Percentiles rank a stretch among this genome's conserved stretches.
Evolutionary conservation across 768 basidiomycete genomes (phyloP).

Genomic region (Macrolepiota dolichaula): DNA sequence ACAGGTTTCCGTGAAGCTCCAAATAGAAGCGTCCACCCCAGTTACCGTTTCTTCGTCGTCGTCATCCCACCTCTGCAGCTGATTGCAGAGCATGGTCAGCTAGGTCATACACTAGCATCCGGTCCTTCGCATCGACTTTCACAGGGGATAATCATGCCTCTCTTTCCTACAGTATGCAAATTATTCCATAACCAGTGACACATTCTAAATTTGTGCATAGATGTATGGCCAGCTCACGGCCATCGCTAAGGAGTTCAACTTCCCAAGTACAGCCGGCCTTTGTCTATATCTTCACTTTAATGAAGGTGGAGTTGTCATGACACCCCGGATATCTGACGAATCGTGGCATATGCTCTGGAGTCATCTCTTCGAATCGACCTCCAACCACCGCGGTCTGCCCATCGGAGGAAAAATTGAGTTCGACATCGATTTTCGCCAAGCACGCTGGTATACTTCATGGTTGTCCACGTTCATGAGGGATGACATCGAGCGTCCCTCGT

Average conservation of each 20-base stretch:
- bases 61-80: slow-evolving; percentile 64
- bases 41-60: slow-evolving; percentile 56
- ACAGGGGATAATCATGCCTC: slow-evolving; percentile 71
- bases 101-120: slow-evolving; percentile 54
- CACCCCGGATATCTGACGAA: slow-evolving; percentile 76
- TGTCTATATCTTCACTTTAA: slow-evolving; percentile 72
- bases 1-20: slow-evolving; percentile 41
- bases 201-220: slow-evolving; percentile 30
- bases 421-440: slow-evolving; percentile 74
- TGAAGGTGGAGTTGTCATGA: slow-evolving; percentile 51
- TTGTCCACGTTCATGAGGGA: slow-evolving; percentile 45
- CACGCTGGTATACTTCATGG: slow-evolving; percentile 81
- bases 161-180: slow-evolving; percentile 61
- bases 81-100: slow-evolving; percentile 52
- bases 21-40: slow-evolving; percentile 36
- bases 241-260: slow-evolving; percentile 79
- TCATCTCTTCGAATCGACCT: slow-evolving; percentile 46
- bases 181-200: not conserved
- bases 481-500: slow-evolving; percentile 32
- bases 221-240: slow-evolving; percentile 74
- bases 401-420: slow-evolving; percentile 83
- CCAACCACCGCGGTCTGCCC: slow-evolving; percentile 36
- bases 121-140: slow-evolving; percentile 60
- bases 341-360: slow-evolving; percentile 73
- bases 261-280: slow-evolving; percentile 73